These are phyloP conservation scores for Globisporangium heterothallicum DNA, from an alignment of 352 stramenopile genomes.

Conservation along the genomic window DNA sequence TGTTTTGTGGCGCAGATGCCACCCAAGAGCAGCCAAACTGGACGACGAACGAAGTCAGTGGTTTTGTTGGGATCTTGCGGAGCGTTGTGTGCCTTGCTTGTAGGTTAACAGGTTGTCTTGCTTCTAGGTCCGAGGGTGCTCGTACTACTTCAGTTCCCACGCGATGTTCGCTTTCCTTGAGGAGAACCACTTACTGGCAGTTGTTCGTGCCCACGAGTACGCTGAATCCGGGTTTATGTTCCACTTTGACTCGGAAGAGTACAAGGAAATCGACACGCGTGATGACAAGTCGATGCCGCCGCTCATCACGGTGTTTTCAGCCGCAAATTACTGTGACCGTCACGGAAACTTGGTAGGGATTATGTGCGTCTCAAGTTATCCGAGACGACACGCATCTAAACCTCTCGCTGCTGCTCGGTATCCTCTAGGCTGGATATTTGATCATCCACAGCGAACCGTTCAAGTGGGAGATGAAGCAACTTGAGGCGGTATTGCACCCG, in stretches of 20 bases:
- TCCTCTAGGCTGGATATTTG: constrained; percentile 48
- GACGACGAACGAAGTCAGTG: constrained; percentile 29
- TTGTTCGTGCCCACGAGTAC: constrained; percentile 82
- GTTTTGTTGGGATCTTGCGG: no score
- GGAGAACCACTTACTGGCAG: constrained; percentile 53
- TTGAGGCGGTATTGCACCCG: constrained; percentile 42
- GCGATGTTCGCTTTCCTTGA: constrained; percentile 69
- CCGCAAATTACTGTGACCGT: constrained; percentile 94
- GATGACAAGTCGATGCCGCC: constrained; percentile 44
- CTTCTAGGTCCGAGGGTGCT: constrained; percentile 64
- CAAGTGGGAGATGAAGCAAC: constrained; percentile 47
- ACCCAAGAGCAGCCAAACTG: constrained; percentile 15
- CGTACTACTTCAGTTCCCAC: constrained; percentile 85
- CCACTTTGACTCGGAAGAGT: constrained; percentile 51
- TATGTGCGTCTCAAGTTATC: not conserved
- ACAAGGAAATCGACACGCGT: constrained; percentile 37
- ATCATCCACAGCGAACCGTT: constrained; percentile 41
- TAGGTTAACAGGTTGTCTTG: not conserved
- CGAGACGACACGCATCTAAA: not conserved
- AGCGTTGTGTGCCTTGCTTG: not conserved
- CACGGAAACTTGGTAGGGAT: constrained; percentile 57
- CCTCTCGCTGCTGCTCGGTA: no score
- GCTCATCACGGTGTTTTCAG: constrained; percentile 94
- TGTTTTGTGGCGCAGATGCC: not conserved
- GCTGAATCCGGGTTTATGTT: constrained; percentile 63